Percentiles rank a stretch among this genome's conserved stretches.
Evolutionary conservation across 108 stramenopile species (phyloP).

Genomic region (Cyclotella distinguenda): DNA sequence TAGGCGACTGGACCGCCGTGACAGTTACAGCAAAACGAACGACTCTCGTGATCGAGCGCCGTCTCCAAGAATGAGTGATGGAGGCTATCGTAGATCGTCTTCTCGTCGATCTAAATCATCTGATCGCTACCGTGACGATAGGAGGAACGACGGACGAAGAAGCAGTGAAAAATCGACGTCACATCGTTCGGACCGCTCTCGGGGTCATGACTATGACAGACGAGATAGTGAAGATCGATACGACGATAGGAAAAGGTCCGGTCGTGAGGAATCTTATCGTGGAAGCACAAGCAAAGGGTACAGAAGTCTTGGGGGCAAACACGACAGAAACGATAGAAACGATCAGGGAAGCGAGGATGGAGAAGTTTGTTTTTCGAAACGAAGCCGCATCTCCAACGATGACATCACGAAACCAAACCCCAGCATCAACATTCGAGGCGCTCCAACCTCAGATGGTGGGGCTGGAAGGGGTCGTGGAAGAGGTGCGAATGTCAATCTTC

Average conservation of each 20-base stretch:
- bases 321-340: not conserved
- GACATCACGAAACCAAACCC: not conserved
- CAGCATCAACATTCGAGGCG: not conserved
- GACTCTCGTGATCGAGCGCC: too few relatives aligned
- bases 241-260: not conserved
- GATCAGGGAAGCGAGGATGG: constrained; percentile 12
- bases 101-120: not conserved
- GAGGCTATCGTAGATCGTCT: not conserved
- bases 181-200: not conserved
- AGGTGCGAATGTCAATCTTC: constrained; percentile 10
- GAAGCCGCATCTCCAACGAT: not conserved
- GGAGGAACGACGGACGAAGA: constrained; percentile 2
- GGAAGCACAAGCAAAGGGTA: not conserved
- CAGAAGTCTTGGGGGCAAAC: not conserved
- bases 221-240: constrained; percentile 2
- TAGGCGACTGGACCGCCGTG: not conserved
- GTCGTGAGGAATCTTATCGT: constrained; percentile 3
- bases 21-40: too few relatives aligned
- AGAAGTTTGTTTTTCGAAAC: constrained; percentile 7
- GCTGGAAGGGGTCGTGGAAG: constrained; percentile 5
- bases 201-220: not conserved
- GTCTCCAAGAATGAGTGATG: too few relatives aligned
- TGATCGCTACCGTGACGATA: not conserved
- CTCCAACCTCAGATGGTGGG: not conserved
- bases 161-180: not conserved